Conservation (phyloP, 2,329 filamentous ascomycete genomes). For the Colletotrichum eleusines region DNA sequence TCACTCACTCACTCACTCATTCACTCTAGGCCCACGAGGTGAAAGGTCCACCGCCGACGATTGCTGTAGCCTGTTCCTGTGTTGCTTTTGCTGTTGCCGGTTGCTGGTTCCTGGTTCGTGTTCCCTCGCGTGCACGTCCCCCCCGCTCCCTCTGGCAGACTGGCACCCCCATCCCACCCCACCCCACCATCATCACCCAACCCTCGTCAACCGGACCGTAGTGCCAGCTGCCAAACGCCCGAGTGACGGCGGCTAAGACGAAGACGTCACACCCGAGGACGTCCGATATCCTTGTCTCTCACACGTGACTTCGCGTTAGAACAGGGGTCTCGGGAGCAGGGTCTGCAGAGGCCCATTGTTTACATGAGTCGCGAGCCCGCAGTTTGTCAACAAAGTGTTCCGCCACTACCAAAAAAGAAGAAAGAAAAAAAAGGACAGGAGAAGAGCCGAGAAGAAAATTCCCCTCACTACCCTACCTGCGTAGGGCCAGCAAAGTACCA, state of each 20-base stretch:
- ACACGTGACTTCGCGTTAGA: slow-evolving; percentile 39
- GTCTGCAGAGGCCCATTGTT: slow-evolving; percentile 39
- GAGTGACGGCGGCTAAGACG: slow-evolving; percentile 30
- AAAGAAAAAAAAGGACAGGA: background rate
- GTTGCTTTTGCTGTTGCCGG: background rate
- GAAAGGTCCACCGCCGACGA: background rate
- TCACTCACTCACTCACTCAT: too few relatives aligned
- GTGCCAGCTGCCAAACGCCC: slow-evolving; percentile 33
- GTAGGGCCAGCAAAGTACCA: too few relatives aligned
- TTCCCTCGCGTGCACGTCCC: slow-evolving; percentile 3
- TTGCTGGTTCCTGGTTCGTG: background rate
- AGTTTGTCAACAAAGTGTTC: slow-evolving; percentile 39
- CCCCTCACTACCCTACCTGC: too few relatives aligned
- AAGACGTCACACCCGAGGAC: slow-evolving; percentile 31
- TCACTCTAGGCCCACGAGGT: background rate
- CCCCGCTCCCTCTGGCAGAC: background rate
- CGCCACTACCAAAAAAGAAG: background rate
- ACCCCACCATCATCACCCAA: background rate
- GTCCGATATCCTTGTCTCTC: background rate
- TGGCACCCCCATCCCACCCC: background rate
- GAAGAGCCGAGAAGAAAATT: background rate
- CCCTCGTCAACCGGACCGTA: background rate
- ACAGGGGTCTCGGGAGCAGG: slow-evolving; percentile 21
- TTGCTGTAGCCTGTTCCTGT: background rate
- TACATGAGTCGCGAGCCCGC: slow-evolving; percentile 40